Conservation (phyloP, 805 yeast species). For the Phaffomyces antillensis region DNA sequence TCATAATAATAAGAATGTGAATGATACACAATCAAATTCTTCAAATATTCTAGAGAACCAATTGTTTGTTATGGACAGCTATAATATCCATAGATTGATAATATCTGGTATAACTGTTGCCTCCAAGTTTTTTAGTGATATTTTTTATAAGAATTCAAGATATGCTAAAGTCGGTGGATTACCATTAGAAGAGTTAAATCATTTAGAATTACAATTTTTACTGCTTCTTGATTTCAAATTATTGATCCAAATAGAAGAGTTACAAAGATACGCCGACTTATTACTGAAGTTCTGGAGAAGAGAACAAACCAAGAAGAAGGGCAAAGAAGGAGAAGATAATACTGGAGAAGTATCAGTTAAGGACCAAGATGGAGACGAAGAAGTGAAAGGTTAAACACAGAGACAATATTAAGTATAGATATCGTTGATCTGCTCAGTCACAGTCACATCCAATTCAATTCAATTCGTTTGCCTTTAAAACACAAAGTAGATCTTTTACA, state of each 20-base stretch:
- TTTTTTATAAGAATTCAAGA: constrained; percentile 87
- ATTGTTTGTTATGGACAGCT: constrained; percentile 90
- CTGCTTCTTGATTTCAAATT: constrained; percentile 78
- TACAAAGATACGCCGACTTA: constrained; percentile 84
- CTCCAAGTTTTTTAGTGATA: constrained; percentile 89
- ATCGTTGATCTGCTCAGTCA: background rate
- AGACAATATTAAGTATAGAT: background rate
- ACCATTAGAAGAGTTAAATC: constrained; percentile 88
- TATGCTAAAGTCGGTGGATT: constrained; percentile 95
- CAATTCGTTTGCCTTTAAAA: too few species aligned
- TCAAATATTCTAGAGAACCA: constrained; percentile 34
- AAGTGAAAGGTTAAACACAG: background rate
- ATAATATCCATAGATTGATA: constrained; percentile 87
- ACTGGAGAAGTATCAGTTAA: background rate
- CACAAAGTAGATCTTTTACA: too few species aligned
- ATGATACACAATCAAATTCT: background rate
- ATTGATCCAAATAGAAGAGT: constrained; percentile 83
- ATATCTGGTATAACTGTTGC: constrained; percentile 95
- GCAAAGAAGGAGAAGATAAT: background rate
- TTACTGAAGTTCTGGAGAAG: constrained; percentile 78
- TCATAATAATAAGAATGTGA: too few species aligned
- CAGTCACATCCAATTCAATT: too few species aligned
- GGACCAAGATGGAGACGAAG: constrained; percentile 5
- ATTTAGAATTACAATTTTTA: constrained; percentile 83
- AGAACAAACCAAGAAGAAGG: constrained; percentile 29